Base-by-base conservation (phyloP, 2,329 filamentous ascomycete species). In the Canariomyces notabilis region DNA sequence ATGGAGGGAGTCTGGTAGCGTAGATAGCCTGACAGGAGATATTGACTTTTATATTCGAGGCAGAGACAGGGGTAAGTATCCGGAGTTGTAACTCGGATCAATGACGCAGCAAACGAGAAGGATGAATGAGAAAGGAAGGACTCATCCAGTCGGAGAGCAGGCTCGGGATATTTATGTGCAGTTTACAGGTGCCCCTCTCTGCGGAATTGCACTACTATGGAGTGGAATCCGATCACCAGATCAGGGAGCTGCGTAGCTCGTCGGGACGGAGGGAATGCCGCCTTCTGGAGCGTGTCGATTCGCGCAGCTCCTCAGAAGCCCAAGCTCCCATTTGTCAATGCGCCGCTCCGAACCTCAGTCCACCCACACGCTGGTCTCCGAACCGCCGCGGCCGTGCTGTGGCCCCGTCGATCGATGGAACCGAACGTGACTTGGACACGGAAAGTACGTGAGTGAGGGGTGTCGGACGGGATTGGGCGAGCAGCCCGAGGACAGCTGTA, bases 101-200 rank as follows among this genome's bases (percentile, higher is more conserved):
- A 29, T 34, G 35, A 21, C 37, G 32, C 23, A 40, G 20, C 37
- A 19, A 23, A n/a, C 37, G 32, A n/a, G 22, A 26, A 16, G 19
- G 33, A 35, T 11, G n/a, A 29, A 18, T 11, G 19, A 40, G 26
- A 26, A 35, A 26, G 14, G 34, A 36, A n/a, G 22, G n/a, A 29
- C 14, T 35, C 29, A 44, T 14, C 18, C 16, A 14, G 21, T 7
- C 11, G 14, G 15, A 31, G n/a, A 38, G 37, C 42, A 42, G 32
- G 4, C 19, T 38, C 23, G 43, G 16, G 31, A 33, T 50, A 50
- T 46, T 50, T 50, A 50, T 50, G 32, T 46, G 35, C 37, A 37
- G 26, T 26, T 15, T 32, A n/a, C n/a, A n/a, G n/a, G n/a, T n/a
- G n/a, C 36, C 19, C 31, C 18, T 37, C 31, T 23, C 32, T 19